Base-by-base conservation (phyloP, 2,329 filamentous ascomycete species). In the Tolypocladium ovalisporum region DNA sequence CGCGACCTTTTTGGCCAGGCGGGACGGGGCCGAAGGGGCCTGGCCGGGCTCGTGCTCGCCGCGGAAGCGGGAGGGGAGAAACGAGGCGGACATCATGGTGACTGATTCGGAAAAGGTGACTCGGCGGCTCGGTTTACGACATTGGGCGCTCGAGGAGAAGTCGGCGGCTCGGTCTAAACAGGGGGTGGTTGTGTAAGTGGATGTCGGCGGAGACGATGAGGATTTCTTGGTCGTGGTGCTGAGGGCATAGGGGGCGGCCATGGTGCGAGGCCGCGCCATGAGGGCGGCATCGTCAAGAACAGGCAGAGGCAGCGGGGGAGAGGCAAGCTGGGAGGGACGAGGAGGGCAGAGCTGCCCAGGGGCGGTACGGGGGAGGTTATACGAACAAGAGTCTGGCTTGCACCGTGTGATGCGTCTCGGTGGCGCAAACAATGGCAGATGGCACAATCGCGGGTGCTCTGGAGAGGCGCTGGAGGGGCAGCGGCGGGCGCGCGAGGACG, bases 1-100 rank as follows among this genome's bases (percentile, higher is more conserved):
- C 5, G 90, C 95, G 68, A 95, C 65, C 66, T 76, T 79, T 68
- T 79, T 83, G 72, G 79, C 83, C 58, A 79, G 64, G 77, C 79
- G 84, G 7, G 79, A 80, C 13, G 84, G 83, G 0, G 79, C 73
- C 24, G 70, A 67, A 17, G 62, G 35, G 24, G 65, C 72, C 62
- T 77, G 73, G 39, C 76, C 66, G 54, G 71, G 73, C 27, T 77
- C 74, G 61, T 79, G 75, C 68, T 83, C 79, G 62, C 83, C 83
- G 70, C 83, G 81, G 65, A 86, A 85, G 65, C 82, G 81, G 67
- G 76, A 76, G 59, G 83, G 84, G 22, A 86, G 75, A 59, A 86
- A 74, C 61, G 75, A 77, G 52, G 79, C 74, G 60, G 78, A 75
- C 64, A 80, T 78, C 78, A 80, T 84, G 63, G 72, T 69, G 69